Conservation (phyloP, 768 basidiomycete species). For the Austroboletus eburneus region DNA sequence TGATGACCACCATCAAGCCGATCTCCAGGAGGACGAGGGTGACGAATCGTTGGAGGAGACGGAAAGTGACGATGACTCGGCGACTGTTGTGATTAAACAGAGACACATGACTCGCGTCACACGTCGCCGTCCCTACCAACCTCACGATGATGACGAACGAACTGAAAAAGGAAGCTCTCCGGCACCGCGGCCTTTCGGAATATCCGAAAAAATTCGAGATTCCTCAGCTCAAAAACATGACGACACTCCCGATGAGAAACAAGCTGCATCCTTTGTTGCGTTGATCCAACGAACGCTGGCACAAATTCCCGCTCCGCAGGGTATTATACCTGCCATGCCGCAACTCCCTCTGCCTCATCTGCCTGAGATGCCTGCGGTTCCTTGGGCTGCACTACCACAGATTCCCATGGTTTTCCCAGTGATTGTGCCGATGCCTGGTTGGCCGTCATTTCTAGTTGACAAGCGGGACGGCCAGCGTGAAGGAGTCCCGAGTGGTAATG, state of each 20-base stretch:
- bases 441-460: slow-evolving; percentile 61
- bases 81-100: slow-evolving; percentile 27
- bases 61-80: slow-evolving; percentile 59
- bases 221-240: slow-evolving; percentile 20
- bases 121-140: slow-evolving; percentile 25
- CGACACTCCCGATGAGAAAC: slow-evolving; percentile 32
- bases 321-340: slow-evolving; percentile 53
- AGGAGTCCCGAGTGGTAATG: slow-evolving; percentile 27
- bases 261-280: slow-evolving; percentile 53
- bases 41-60: slow-evolving; percentile 68
- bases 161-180: slow-evolving; percentile 1
- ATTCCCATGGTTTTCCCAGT: slow-evolving; percentile 79
- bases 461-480: slow-evolving; percentile 35
- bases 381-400: slow-evolving; percentile 60
- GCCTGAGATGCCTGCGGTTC: slow-evolving; percentile 63
- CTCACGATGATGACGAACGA: slow-evolving; percentile 18
- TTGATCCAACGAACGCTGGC: slow-evolving; percentile 74
- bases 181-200: not conserved
- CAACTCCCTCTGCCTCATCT: slow-evolving; percentile 50
- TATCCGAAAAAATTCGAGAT: slow-evolving; percentile 7
- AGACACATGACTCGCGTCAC: slow-evolving; percentile 32
- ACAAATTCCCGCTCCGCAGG: slow-evolving; percentile 51
- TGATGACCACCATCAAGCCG: slow-evolving; percentile 22
- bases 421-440: slow-evolving; percentile 62
- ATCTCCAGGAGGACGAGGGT: slow-evolving; percentile 37